Evolutionary conservation across 495 filamentous ascomycete species (phyloP), one percentile per base, ranked within the genome.

Genomic region (Tuber borchii): DNA sequence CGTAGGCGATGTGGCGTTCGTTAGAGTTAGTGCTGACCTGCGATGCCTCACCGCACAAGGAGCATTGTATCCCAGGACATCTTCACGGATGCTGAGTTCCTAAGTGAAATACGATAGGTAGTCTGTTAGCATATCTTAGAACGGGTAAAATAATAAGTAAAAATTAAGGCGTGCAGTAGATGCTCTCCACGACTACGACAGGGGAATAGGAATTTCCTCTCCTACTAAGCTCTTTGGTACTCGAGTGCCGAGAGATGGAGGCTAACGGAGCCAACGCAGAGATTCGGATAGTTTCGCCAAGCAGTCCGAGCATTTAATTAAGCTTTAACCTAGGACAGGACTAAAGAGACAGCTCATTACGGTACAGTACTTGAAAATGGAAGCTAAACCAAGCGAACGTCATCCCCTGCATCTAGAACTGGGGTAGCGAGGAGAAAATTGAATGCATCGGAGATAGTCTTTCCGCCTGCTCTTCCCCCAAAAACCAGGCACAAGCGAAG

Each of bases 381-480:
- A 65, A 34, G 26, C 56, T 19, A 65, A 65, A 31, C 56, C 26
- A 65, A 65, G 56, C 56, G 26, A 65, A 34, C 56, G 14, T 34
- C 56, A 34, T 65, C 31, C 16, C 56, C 16, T 65, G 56, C 56
- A 17, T 65, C 26, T 16, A n/a, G 26, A 65, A 31, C 26, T 17
- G 56, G 56, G 56, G 31, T 34, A 65, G 56, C 56, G 56, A 65
- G 56, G 56, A 26, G 56, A 34, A 65, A 65, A 34, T 65, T 65
- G 26, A 65, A 17, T 26, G 3, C 56, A 8, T 65, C 56, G 56
- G 56, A 34, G 26, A 17, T 26, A 65, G 26, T 65, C 56, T 65
- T 34, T 65, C 56, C 56, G 56, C 56, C 56, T 61, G 14, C 26
- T 26, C 56, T 61, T n/a, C 56, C 26, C 6, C 26, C 56, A 12